phyloP scores from a whole-genome alignment of 2,329 filamentous ascomycete species.

The Fusarium tupiense region DNA sequence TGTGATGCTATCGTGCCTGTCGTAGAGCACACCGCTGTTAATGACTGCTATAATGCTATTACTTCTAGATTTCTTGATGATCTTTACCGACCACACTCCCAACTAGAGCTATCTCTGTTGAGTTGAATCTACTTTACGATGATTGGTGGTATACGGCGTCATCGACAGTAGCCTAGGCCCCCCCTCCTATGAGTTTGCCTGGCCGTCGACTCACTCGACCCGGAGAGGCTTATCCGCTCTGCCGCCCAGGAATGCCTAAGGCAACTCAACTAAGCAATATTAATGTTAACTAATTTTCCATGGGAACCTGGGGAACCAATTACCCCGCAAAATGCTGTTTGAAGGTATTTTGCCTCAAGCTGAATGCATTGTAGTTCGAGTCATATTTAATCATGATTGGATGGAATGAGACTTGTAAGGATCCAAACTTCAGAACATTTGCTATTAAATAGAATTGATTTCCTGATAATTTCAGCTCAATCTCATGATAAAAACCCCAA shows the following conservation, averaged over 20 bases:
- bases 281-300: background rate
- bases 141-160: slow-evolving; percentile 19
- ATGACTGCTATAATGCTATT: background rate
- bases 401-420: background rate
- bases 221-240: slow-evolving; percentile 6
- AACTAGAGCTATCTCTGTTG: background rate
- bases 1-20: slow-evolving; percentile 35
- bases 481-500: too few relatives aligned
- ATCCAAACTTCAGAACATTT: background rate
- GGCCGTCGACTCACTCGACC: slow-evolving; percentile 15
- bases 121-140: background rate
- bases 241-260: background rate
- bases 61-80: background rate
- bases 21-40: slow-evolving; percentile 5
- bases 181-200: slow-evolving; percentile 1
- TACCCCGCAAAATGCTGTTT: slow-evolving; percentile 25
- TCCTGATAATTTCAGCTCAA: background rate
- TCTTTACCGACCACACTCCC: background rate
- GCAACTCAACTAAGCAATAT: background rate
- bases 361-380: background rate
- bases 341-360: background rate
- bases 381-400: slow-evolving; percentile 16
- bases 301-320: slow-evolving; percentile 3
- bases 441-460: background rate
- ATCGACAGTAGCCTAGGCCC: slow-evolving; percentile 19